Evolutionary conservation across 768 basidiomycete genomes (phyloP).

Genomic region (Hygrophorus pudorinus): DNA sequence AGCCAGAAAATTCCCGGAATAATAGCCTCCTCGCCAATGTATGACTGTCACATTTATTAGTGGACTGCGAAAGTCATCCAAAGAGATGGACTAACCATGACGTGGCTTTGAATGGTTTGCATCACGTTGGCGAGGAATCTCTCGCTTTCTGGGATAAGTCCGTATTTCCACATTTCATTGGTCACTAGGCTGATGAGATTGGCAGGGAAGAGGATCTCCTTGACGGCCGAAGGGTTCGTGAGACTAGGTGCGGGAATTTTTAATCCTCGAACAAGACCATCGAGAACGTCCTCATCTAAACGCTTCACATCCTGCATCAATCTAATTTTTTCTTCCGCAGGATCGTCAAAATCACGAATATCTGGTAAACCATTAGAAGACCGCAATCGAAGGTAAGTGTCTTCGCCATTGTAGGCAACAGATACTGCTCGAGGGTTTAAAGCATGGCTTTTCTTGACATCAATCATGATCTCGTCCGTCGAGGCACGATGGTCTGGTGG

Average conservation of each 20-base stretch:
- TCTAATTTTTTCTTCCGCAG: constrained; percentile 90
- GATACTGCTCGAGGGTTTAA: constrained; percentile 79
- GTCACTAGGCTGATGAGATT: constrained; percentile 95
- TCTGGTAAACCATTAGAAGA: constrained; percentile 52
- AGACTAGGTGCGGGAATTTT: constrained; percentile 89
- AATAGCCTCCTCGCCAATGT: constrained; percentile 89
- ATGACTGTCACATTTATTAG: too few species aligned
- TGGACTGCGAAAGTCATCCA: too few species aligned
- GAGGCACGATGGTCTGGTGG: constrained; percentile 61
- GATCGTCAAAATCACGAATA: constrained; percentile 73
- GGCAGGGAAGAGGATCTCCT: constrained; percentile 98
- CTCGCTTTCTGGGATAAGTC: constrained; percentile 93
- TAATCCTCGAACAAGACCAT: constrained; percentile 81
- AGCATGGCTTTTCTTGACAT: constrained; percentile 60
- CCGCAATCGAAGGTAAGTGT: constrained; percentile 57
- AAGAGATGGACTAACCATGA: constrained; percentile 77
- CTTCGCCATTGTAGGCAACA: constrained; percentile 79
- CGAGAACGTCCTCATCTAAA: constrained; percentile 88
- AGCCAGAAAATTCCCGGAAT: constrained; percentile 98
- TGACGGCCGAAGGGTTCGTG: constrained; percentile 85
- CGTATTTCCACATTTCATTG: constrained; percentile 99
- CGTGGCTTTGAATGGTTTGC: constrained; percentile 95
- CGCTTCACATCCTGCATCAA: constrained; percentile 85
- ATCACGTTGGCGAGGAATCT: constrained; percentile 97
- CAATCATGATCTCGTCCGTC: constrained; percentile 67